These are phyloP conservation scores for Capsicum rhomboideum DNA, from an alignment of 257 asterid species.

Conservation along the genomic window DNA sequence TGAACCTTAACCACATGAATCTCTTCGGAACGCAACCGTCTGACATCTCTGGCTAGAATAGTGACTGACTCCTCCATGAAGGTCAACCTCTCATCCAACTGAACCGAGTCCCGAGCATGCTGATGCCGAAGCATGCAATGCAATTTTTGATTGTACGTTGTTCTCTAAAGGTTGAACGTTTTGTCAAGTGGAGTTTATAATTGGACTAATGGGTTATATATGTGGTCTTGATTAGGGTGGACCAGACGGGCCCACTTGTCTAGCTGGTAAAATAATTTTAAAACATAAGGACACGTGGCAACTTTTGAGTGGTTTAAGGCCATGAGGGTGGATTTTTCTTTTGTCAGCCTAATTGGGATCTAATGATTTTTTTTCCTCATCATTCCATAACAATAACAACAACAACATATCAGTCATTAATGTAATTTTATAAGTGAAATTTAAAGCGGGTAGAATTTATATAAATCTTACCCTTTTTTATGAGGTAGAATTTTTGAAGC, in stretches of 20 bases:
- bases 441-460: too few relatives aligned
- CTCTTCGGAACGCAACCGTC: too few relatives aligned
- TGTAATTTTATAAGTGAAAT: too few relatives aligned
- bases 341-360: background rate
- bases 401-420: too few relatives aligned
- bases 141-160: background rate
- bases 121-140: too few relatives aligned
- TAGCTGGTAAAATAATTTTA: background rate
- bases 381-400: background rate
- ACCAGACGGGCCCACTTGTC: constrained; percentile 66
- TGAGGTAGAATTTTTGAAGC: too few relatives aligned
- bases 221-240: constrained; percentile 31
- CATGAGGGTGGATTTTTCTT: background rate
- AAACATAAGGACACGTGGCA: background rate
- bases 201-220: background rate
- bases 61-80: too few relatives aligned
- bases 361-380: background rate
- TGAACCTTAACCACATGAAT: too few relatives aligned
- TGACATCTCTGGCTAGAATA: too few relatives aligned
- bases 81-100: too few relatives aligned
- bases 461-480: too few relatives aligned
- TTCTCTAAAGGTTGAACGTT: background rate
- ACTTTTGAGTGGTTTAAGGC: background rate
- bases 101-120: too few relatives aligned
- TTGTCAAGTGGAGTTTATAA: constrained; percentile 11